A percentile compares a stretch with the other conserved stretches of the same genome.
Evolutionary conservation across 805 yeast species (phyloP).

Genomic region (Kockiozyma suomiensis): DNA sequence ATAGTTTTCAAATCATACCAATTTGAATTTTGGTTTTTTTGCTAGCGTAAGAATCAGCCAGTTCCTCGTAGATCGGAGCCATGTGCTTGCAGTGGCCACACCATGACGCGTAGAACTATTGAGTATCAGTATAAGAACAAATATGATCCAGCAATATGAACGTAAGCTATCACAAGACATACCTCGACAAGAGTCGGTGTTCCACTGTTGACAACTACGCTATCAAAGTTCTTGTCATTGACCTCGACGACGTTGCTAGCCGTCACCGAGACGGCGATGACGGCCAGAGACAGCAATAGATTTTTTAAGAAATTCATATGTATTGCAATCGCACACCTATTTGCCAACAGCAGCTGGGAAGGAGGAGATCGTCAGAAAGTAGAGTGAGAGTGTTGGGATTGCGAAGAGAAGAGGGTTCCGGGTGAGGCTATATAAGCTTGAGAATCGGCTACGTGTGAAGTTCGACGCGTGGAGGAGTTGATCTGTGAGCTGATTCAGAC

Average conservation of each 20-base stretch:
- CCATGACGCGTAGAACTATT: conserved; percentile 62
- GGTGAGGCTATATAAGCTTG: neutral
- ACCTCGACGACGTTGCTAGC: conserved; percentile 46
- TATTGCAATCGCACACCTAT: neutral
- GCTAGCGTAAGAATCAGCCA: conserved; percentile 54
- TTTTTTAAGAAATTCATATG: conserved; percentile 3
- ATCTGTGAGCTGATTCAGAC: neutral
- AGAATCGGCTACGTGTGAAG: conserved; percentile 1
- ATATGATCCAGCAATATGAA: neutral
- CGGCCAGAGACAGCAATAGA: conserved; percentile 2
- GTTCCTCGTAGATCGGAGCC: conserved; percentile 64
- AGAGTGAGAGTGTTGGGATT: neutral
- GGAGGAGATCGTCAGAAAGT: neutral
- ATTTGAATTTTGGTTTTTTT: conserved; percentile 52
- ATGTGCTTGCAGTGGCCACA: conserved; percentile 88
- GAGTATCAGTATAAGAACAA: neutral
- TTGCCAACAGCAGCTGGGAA: neutral
- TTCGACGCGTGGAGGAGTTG: neutral
- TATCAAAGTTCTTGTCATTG: conserved; percentile 54
- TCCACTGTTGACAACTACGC: conserved; percentile 53
- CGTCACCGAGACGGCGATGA: conserved; percentile 10
- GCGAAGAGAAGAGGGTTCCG: neutral
- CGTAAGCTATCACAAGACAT: neutral
- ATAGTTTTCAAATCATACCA: conserved; percentile 49
- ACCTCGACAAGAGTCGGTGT: conserved; percentile 59